These are phyloP conservation scores for Puccinellia tenuiflora DNA, from an alignment of 176 grass and related monocot genomes.

Conservation along the genomic window DNA sequence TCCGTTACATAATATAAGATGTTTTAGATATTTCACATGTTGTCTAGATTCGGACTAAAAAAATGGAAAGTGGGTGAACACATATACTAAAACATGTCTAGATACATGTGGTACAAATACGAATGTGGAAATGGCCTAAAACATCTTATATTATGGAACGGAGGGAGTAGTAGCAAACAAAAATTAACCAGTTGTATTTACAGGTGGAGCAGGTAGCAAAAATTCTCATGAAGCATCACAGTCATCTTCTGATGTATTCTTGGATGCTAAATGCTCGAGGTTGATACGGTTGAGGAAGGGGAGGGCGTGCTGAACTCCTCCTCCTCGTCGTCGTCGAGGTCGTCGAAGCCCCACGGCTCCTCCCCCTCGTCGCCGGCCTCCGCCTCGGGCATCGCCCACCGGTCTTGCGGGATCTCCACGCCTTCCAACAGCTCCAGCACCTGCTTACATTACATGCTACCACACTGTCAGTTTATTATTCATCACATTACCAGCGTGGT, in stretches of 20 bases:
- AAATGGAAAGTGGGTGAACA: too few species aligned
- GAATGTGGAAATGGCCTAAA: too few species aligned
- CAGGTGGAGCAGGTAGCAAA: constrained; percentile 12
- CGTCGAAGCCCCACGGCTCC: constrained; percentile 62
- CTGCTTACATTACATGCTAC: constrained; percentile 11
- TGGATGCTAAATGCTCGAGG: constrained; percentile 25
- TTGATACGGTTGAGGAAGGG: constrained; percentile 43
- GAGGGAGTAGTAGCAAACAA: not conserved
- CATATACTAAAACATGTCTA: too few species aligned
- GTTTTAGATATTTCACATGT: too few species aligned
- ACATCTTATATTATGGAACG: too few species aligned
- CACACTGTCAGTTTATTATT: not conserved
- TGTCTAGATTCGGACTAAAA: too few species aligned
- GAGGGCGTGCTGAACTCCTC: constrained; percentile 26
- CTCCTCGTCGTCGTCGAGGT: constrained; percentile 19
- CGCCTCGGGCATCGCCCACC: constrained; percentile 62
- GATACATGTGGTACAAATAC: too few species aligned
- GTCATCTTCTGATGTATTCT: not conserved
- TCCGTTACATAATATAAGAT: too few species aligned
- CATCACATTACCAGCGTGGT: not conserved
- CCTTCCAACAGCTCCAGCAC: constrained; percentile 79
- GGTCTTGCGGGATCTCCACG: constrained; percentile 59
- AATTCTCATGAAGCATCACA: not conserved
- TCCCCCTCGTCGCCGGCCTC: constrained; percentile 8
- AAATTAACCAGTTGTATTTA: not conserved